Evolutionary conservation across 495 filamentous ascomycete genomes (phyloP), one percentile per base, ranked within the genome.

Genomic region (Eremomyces bilateralis): DNA sequence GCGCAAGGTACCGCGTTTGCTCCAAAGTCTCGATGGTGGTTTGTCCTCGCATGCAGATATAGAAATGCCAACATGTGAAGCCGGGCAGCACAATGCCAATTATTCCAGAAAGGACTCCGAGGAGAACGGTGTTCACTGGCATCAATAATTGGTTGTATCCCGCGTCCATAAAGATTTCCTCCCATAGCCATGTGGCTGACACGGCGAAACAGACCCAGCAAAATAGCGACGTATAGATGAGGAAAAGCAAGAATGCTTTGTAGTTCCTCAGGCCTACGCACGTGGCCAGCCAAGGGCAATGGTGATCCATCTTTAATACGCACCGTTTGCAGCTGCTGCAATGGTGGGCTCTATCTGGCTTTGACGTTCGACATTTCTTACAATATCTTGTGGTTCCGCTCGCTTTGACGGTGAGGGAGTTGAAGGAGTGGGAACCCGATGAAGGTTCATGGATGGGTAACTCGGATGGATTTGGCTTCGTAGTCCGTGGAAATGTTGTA

Each of bases 221-320:
- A 60, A 90, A 93, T 11, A 92, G 33, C 12, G 71, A 77, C 6
- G 80, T 81, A 50, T 97, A 95, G 35, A 90, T 75, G 18, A 97
- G 64, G 54, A 97, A 97, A 5, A 95, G 64, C 22, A 97, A 50
- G 52, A 97, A 97, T 3, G 83, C 64, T 53, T 95, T 95, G 62
- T 94, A 91, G 56, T 95, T 97, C 45, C 70, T 65, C 37, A 97
- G 56, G 17, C 90, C 90, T 31, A 97, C 76, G 49, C 88, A 97
- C 2, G 80, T 94, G 15, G 90, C 88, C 31, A 95, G 64, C 88
- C 88, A 97, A 4, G 88, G 88, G 47, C 88, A 97, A 58, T 97
- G 88, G 53, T 97, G 88, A 53, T 97, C 88, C 88, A 97, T 97
- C 57, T 95, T 95, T 49, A 95, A 61, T 8, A 97, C 85, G 52